Base-by-base conservation (phyloP, 768 basidiomycete genomes). In the Boletus sp. region DNA sequence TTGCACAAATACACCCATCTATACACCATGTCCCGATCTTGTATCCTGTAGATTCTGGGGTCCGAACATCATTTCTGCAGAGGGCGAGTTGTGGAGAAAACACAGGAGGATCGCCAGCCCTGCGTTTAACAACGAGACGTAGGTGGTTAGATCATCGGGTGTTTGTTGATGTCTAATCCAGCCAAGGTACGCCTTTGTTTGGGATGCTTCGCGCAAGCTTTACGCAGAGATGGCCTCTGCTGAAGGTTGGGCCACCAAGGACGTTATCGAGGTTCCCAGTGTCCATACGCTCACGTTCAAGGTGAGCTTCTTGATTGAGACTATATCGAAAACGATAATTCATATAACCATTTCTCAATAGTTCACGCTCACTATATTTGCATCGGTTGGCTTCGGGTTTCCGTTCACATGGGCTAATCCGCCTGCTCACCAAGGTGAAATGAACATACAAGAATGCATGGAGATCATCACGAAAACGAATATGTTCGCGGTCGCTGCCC, bases 51-150 rank as follows among this genome's bases (percentile, higher is more conserved):
- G 59, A 10, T 58, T 58, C 17, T 65, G 64, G 63, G 67, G 61
- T 17, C 56, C 61, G 6, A 70, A 47, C 28, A 40, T 68, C 11
- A 18, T 65, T 33, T n/a, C 53, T 24, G 36, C 50, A 18, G 53
- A 58, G 4, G 63, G 57, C 4, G 56, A 63, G 9, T 39, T 36
- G 12, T 64, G 68, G 62, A 69, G 56, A 40, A 69, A 56, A 33
- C 50, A 69, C 39, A 55, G 67, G 56, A 62, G 35, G 41, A 60
- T 67, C 8, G 24, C 48, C 11, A 59, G 50, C 35, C 67, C 66
- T 50, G 66, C 68, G 1, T 67, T 67, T 8, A 60, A 65, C 49
- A 67, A 57, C 9, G 60, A 67, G 11, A 65, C 55, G 67, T 70
- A 50, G 18, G 68, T 58, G 29, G 32, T 33, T 15, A 18, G 4